A percentile compares a stretch with the other conserved stretches of the same genome.
Conservation (phyloP, 495 filamentous ascomycete genomes). For the Penicillium pulvis region DNA sequence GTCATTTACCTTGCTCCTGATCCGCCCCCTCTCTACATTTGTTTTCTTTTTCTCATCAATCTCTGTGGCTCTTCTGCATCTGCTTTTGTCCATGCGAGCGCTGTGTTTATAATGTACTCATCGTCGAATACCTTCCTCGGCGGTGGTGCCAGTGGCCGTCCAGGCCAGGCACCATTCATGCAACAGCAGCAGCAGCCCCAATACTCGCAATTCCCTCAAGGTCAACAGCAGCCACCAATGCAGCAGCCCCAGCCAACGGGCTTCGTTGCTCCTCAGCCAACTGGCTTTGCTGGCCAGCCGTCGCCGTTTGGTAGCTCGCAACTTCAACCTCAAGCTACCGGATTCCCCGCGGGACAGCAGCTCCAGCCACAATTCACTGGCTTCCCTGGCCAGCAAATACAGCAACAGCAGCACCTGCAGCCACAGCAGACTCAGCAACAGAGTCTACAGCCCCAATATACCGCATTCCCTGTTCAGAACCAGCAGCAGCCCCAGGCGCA, state of each 20-base stretch:
- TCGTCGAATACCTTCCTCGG: conserved; percentile 83
- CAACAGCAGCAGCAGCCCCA: conserved; percentile 50
- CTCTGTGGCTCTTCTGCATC: conserved; percentile 22
- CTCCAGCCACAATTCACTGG: conserved; percentile 64
- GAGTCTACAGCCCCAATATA: conserved; percentile 40
- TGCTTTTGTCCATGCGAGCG: conserved; percentile 33
- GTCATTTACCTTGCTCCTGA: conserved; percentile 38
- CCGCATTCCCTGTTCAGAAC: conserved; percentile 41
- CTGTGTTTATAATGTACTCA: conserved; percentile 71
- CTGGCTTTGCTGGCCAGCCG: conserved; percentile 50
- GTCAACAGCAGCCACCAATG: conserved; percentile 47
- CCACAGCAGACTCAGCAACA: conserved; percentile 20
- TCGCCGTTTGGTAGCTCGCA: conserved; percentile 38
- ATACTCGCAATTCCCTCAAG: conserved; percentile 49
- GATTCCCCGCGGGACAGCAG: conserved; percentile 61
- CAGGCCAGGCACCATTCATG: conserved; percentile 59
- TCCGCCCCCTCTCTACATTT: conserved; percentile 23
- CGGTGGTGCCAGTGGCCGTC: conserved; percentile 71
- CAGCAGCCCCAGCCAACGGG: conserved; percentile 60
- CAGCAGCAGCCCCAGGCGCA: conserved; percentile 29
- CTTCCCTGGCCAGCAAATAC: conserved; percentile 48
- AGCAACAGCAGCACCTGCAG: conserved; percentile 49
- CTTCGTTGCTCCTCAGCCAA: conserved; percentile 52
- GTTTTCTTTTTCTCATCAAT: conserved; percentile 24
- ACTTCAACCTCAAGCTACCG: conserved; percentile 58